These are phyloP conservation scores for Lasiosphaeria hispida DNA, from an alignment of 495 filamentous ascomycete species.

Conservation along the genomic window DNA sequence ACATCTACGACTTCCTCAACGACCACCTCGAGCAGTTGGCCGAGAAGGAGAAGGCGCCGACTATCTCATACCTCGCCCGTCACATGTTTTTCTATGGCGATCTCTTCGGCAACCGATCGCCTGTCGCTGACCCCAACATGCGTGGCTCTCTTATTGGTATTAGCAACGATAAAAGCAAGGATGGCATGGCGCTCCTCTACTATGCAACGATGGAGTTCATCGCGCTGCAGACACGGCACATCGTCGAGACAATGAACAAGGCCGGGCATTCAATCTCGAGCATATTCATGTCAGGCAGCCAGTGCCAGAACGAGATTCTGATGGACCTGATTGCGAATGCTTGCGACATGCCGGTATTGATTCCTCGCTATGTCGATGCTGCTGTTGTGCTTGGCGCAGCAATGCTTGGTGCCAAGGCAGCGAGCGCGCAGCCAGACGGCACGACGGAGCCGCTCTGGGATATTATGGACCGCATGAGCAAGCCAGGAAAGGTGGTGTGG, in stretches of 20 bases:
- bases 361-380: conserved; percentile 87
- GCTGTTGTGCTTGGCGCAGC: conserved; percentile 96
- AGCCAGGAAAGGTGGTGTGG: conserved; percentile 79
- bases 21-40: conserved; percentile 76
- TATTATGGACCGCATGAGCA: conserved; percentile 97
- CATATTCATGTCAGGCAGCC: conserved; percentile 97
- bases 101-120: conserved; percentile 95
- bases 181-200: conserved; percentile 86
- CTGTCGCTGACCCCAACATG: conserved; percentile 90
- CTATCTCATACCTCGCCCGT: conserved; percentile 77
- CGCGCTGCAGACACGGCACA: conserved; percentile 91
- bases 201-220: conserved; percentile 97
- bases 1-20: conserved; percentile 94
- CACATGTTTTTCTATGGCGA: conserved; percentile 99
- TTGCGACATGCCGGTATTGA: conserved; percentile 86
- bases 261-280: conserved; percentile 79
- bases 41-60: conserved; percentile 63
- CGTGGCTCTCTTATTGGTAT: conserved; percentile 82
- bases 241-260: conserved; percentile 87
- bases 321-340: conserved; percentile 88
- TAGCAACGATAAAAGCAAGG: conserved; percentile 76
- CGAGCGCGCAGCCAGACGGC: conserved; percentile 70
- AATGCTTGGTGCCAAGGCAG: conserved; percentile 95
- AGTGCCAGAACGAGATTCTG: conserved; percentile 92
- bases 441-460: conserved; percentile 84